phyloP scores from a whole-genome alignment of 2,329 filamentous ascomycete genomes.

The Stenocarpella maydis region DNA sequence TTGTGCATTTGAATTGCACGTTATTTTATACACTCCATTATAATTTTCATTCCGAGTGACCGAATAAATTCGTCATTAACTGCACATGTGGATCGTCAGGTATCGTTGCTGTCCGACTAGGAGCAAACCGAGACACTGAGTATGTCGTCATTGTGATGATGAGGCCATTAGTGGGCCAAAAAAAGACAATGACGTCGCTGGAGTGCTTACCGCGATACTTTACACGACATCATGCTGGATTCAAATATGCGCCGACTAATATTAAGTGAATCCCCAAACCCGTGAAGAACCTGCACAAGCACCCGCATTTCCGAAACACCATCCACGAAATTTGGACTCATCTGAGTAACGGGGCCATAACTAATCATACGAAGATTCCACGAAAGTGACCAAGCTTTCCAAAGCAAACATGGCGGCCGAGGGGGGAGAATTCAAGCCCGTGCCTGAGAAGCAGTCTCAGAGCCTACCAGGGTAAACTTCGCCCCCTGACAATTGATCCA shows the following conservation, averaged over 20 bases:
- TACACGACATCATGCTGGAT: not conserved
- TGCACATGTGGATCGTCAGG: too few relatives aligned
- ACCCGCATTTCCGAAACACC: not conserved
- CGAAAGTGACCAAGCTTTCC: too few relatives aligned
- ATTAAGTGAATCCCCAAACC: not conserved
- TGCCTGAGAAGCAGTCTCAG: slow-evolving; percentile 32
- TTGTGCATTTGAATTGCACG: too few relatives aligned
- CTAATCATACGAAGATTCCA: too few relatives aligned
- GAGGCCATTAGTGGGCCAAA: not conserved
- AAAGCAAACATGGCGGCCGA: slow-evolving; percentile 29
- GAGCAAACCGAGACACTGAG: not conserved
- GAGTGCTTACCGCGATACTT: too few relatives aligned
- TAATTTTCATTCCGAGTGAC: not conserved
- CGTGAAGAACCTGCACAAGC: too few relatives aligned
- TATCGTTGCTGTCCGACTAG: not conserved
- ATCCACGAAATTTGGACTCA: not conserved
- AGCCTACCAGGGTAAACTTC: not conserved
- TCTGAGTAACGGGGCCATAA: too few relatives aligned
- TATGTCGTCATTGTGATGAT: not conserved
- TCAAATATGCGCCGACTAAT: not conserved
- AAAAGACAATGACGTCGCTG: not conserved
- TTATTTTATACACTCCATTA: too few relatives aligned
- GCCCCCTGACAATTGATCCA: too few relatives aligned
- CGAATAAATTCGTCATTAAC: too few relatives aligned
- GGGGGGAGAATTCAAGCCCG: slow-evolving; percentile 46